Conservation (phyloP, 2,329 filamentous ascomycete species). For the Purpureocillium takamizusanense region DNA sequence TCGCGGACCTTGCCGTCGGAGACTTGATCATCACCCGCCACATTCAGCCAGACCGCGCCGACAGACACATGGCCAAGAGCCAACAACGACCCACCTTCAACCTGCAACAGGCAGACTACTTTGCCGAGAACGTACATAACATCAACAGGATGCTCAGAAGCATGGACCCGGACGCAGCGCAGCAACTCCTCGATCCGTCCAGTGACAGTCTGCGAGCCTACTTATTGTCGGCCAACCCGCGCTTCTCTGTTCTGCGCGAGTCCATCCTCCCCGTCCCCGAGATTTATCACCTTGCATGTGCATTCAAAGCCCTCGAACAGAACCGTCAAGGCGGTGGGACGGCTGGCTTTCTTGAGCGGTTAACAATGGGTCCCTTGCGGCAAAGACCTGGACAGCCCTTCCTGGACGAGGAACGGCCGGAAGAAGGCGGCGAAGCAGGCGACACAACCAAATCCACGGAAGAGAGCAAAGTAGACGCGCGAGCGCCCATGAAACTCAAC, state of each 20-base stretch:
- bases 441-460: constrained; percentile 19
- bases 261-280: constrained; percentile 28
- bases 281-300: constrained; percentile 27
- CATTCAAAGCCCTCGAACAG: constrained; percentile 17
- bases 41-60: constrained; percentile 19
- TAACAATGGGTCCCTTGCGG: constrained; percentile 21
- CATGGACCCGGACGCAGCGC: constrained; percentile 17
- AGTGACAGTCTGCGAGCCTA: constrained; percentile 15
- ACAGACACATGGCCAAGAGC: constrained; percentile 4
- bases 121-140: constrained; percentile 36
- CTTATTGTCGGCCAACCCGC: constrained; percentile 15
- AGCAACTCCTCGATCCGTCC: constrained; percentile 8
- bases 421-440: constrained; percentile 11
- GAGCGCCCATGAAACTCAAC: constrained; percentile 42
- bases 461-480: constrained; percentile 17
- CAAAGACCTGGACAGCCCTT: constrained; percentile 20
- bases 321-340: constrained; percentile 12
- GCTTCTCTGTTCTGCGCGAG: constrained; percentile 20
- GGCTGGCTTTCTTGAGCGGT: constrained; percentile 19
- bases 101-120: constrained; percentile 28
- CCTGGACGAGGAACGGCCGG: constrained; percentile 18
- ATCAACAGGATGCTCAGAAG: constrained; percentile 35
- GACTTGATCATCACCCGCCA: constrained; percentile 32
- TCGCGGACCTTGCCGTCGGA: constrained; percentile 27
- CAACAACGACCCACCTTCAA: constrained; percentile 3